Base-by-base conservation (phyloP, 1,284 basidiomycete genomes). In the Afroboletus lepidellus region DNA sequence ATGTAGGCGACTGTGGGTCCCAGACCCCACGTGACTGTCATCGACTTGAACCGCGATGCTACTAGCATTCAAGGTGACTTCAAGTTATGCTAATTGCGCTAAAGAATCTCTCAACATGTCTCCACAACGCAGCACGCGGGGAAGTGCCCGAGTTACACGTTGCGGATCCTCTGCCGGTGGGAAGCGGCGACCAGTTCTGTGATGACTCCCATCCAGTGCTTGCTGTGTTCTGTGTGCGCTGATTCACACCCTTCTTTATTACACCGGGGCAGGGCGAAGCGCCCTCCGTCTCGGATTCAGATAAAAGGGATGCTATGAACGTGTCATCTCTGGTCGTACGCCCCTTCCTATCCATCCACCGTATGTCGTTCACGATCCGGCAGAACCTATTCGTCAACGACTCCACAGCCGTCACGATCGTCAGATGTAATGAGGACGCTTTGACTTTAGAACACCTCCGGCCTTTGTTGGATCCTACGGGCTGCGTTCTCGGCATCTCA, bases 401-500 rank as follows among this genome's bases (percentile, higher is more conserved):
- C 15, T 49, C 61, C 21, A 52, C 58, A 0, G 51, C 52, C 3
- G 58, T 74, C 36, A 51, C 37, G 0, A 58, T 72, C 12, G 59
- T 60, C 15, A 51, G 52, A 12, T 57, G 54, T 48, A 55, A 62
- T 13, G 62, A 69, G 27, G 60, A 53, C 29, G 41, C 43, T 18
- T 41, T 77, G 23, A 61, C 46, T 18, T 34, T 46, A 15, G 23
- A 36, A 7, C 43, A 63, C n/a, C 23, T 74, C 12, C 45, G 60
- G 13, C 48, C 56, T 1, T 66, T 77, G 15, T 42, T 72, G 38
- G 48, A 59, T 8, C 59, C 64, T 0, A 54, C 56, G 2, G 53
- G 57, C 23, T 46, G 56, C 18, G 45, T 54, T 21, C 52, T 62
- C 8, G 78, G 77, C 2, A 41, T 79, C 5, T 68, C 77, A 12